Percentiles rank a stretch among this genome's conserved stretches.
phyloP scores from a whole-genome alignment of 345 rosid species.

The Capsella bursapastoris region DNA sequence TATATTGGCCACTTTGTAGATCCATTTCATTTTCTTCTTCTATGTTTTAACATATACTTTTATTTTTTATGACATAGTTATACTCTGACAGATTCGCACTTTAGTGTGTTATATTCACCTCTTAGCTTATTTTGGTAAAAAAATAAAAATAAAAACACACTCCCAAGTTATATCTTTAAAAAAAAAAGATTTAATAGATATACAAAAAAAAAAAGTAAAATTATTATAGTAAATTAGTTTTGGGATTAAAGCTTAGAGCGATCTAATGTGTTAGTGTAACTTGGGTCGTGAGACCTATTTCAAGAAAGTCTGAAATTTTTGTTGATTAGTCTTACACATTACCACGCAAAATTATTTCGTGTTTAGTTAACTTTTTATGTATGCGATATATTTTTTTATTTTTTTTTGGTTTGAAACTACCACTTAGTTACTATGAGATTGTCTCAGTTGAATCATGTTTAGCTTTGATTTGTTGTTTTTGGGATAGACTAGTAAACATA shows the following conservation, averaged over 20 bases:
- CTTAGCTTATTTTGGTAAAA: conserved; percentile 35
- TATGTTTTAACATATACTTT: background rate
- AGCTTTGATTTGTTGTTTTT: background rate
- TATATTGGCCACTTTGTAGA: conserved; percentile 31
- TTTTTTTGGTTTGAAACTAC: background rate
- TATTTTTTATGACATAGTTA: conserved; percentile 7
- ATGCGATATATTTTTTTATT: background rate
- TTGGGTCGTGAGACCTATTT: background rate
- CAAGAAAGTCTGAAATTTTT: background rate
- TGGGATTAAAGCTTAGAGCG: too few species aligned
- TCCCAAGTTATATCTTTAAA: background rate
- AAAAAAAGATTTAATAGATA: background rate
- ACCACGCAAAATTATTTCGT: background rate
- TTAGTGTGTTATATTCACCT: conserved; percentile 30
- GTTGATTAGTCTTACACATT: background rate
- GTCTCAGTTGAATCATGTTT: background rate
- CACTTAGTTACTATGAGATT: background rate
- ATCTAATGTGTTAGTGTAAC: background rate
- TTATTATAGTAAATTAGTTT: background rate
- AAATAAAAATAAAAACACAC: background rate
- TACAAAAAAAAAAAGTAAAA: background rate
- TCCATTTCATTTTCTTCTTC: conserved; percentile 8
- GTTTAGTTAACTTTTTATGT: background rate
- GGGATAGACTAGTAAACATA: background rate
- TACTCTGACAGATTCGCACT: conserved; percentile 38